A percentile compares a stretch with the other conserved stretches of the same genome.
Conservation (phyloP, 805 yeast genomes). For the Tetrapisispora namnaoensis region DNA sequence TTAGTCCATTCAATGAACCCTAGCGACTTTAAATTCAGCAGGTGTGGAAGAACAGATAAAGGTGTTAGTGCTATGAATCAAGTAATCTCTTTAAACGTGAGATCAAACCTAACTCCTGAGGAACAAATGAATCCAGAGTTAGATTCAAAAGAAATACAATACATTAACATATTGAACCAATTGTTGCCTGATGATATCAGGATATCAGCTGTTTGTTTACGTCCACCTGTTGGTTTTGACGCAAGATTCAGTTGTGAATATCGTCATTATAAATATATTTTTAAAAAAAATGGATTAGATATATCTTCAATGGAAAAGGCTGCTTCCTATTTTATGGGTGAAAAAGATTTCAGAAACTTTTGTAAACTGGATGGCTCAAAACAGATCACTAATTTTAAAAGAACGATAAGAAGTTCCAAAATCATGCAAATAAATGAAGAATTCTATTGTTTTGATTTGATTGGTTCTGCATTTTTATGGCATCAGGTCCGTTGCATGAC, state of each 20-base stretch:
- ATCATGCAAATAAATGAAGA: slow-evolving; percentile 36
- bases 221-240: slow-evolving; percentile 78
- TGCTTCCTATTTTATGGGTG: slow-evolving; percentile 50
- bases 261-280: slow-evolving; percentile 80
- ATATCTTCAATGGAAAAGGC: slow-evolving; percentile 61
- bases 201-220: slow-evolving; percentile 65
- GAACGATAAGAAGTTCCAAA: slow-evolving; percentile 50
- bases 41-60: slow-evolving; percentile 91
- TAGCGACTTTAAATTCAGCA: slow-evolving; percentile 57
- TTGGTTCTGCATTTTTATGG: slow-evolving; percentile 91
- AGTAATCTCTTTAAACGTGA: slow-evolving; percentile 71
- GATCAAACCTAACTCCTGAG: slow-evolving; percentile 57
- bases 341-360: slow-evolving; percentile 86
- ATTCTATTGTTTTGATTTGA: slow-evolving; percentile 60
- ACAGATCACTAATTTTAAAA: slow-evolving; percentile 67
- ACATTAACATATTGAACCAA: slow-evolving; percentile 64
- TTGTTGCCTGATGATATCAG: slow-evolving; percentile 73
- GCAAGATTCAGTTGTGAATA: slow-evolving; percentile 83
- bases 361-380: slow-evolving; percentile 93
- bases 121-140: slow-evolving; percentile 48
- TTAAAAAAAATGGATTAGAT: slow-evolving; percentile 46
- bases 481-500: slow-evolving; percentile 96
- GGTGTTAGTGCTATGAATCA: slow-evolving; percentile 97
- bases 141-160: slow-evolving; percentile 67
- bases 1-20: slow-evolving; percentile 55